Conservation (phyloP, 192 early-diverging fungal species). For the Coemansia sp. region DNA sequence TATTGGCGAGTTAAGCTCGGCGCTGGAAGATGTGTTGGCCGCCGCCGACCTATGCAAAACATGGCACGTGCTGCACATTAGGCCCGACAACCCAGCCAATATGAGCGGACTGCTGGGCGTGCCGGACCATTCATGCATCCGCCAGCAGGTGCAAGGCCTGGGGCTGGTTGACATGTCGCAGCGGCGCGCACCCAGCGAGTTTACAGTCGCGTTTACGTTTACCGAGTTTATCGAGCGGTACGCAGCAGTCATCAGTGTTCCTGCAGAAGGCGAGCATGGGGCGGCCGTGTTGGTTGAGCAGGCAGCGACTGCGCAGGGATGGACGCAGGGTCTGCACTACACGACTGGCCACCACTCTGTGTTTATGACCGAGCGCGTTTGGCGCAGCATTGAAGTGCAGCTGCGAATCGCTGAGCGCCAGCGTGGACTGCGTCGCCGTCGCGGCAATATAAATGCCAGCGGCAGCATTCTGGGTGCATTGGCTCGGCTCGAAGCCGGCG, state of each 20-base stretch:
- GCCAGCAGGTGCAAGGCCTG: conserved; percentile 67
- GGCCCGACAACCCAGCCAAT: conserved; percentile 60
- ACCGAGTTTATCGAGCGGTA: conserved; percentile 76
- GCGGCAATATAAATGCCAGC: not conserved
- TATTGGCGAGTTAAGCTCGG: conserved; percentile 61
- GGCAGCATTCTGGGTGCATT: conserved; percentile 39
- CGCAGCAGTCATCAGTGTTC: conserved; percentile 51
- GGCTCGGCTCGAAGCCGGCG: conserved; percentile 18
- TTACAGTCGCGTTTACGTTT: conserved; percentile 67
- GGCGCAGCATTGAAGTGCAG: conserved; percentile 65
- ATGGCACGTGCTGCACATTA: conserved; percentile 83
- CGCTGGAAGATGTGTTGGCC: conserved; percentile 75
- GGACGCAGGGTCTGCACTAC: conserved; percentile 53
- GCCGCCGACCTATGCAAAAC: conserved; percentile 74
- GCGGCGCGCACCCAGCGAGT: conserved; percentile 68
- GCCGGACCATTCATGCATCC: conserved; percentile 62
- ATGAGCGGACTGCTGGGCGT: conserved; percentile 31
- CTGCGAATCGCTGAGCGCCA: conserved; percentile 63
- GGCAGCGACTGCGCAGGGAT: conserved; percentile 47
- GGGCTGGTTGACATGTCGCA: conserved; percentile 70
- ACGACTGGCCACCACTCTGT: conserved; percentile 59
- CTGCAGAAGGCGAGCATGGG: not conserved
- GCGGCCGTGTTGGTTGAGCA: conserved; percentile 26
- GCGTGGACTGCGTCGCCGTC: not conserved
- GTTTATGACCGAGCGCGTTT: conserved; percentile 64